Evolutionary conservation across 441 rosid genomes (phyloP).

Genomic region (Dalechampia spathulata): DNA sequence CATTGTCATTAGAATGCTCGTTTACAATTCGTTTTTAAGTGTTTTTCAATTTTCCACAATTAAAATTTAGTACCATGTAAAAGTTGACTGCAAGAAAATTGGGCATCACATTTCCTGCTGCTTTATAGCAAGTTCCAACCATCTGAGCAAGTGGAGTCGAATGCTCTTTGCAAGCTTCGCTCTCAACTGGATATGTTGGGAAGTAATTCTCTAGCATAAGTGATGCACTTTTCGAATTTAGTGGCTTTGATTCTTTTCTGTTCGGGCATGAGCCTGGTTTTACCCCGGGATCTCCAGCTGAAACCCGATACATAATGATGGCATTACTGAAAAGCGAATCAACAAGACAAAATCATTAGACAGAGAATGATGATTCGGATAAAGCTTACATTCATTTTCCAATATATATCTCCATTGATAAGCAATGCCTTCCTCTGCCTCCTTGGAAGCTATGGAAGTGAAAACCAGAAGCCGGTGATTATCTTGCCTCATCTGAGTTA

Average conservation of each 20-base stretch:
- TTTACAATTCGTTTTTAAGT: not conserved
- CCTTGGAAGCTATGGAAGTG: slow-evolving; percentile 84
- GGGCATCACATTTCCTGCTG: slow-evolving; percentile 72
- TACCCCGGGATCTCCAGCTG: slow-evolving; percentile 96
- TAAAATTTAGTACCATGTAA: slow-evolving; percentile 60
- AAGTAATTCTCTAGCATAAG: slow-evolving; percentile 88
- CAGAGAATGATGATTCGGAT: not conserved
- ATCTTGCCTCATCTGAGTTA: slow-evolving; percentile 70
- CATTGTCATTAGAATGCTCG: slow-evolving; percentile 17
- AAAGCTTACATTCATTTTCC: slow-evolving; percentile 69
- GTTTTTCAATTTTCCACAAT: slow-evolving; percentile 4
- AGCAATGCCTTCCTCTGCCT: slow-evolving; percentile 94
- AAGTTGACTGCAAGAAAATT: slow-evolving; percentile 89
- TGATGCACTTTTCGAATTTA: slow-evolving; percentile 58
- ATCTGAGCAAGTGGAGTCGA: slow-evolving; percentile 67
- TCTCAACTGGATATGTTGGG: slow-evolving; percentile 71
- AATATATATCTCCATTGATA: slow-evolving; percentile 88
- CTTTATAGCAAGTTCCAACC: slow-evolving; percentile 76
- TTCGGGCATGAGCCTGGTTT: slow-evolving; percentile 78
- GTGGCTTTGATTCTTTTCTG: slow-evolving; percentile 70
- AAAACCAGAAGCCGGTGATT: slow-evolving; percentile 78
- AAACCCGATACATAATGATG: slow-evolving; percentile 17
- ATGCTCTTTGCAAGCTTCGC: slow-evolving; percentile 88
- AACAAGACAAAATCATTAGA: not conserved
- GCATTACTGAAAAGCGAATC: slow-evolving; percentile 1